Evolutionary conservation across 495 filamentous ascomycete species (phyloP), one percentile per base, ranked within the genome.

Genomic region (Penicillium angulare): DNA sequence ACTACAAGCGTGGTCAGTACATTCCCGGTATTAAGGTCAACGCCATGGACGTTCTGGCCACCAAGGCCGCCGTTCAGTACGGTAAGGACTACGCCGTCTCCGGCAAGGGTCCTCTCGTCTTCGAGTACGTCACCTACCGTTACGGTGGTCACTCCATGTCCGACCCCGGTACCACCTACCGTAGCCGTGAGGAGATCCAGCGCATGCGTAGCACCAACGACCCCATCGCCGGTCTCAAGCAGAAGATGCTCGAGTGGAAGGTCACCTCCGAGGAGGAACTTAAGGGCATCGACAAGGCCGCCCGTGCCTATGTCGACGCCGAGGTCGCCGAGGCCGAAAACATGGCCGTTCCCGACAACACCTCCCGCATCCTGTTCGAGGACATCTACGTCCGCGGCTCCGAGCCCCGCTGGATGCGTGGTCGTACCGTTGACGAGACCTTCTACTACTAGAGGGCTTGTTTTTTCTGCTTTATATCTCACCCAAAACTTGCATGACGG

Each of bases 1-100:
- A 98, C 87, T 98, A 98, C 86, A 97, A 97, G 84, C 95, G 93
- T 75, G 93, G 93, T 55, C 93, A 98, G 79, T 98, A 97, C 80
- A 98, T 98, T 63, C 93, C 93, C 52, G 93, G 93, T 76, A 84
- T 98, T 50, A 98, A 97, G 80, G 90, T 98, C 69, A 98, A 98
- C 77, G 93, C 89, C 70, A 98, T 98, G 93, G 93, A 98, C 71
- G 89, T 97, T 60, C 89, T 98, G 45, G 93, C 93, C 56, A 93
- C 96, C 69, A 96, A 95, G 83, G 89, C 91, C 43, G 93, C 95
- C 49, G 89, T 95, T 54, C 72, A 90, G 72, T 91, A 95, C 81
- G 89, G 86, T 64, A 96, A 91, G 78, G 76, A 92, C 61, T 95
- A 85, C 77, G 85, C 88, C 52, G 68, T 77, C 49, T 76, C 80